Evolutionary conservation across 441 rosid genomes (phyloP), one percentile per base, ranked within the genome.

Genomic region (Manihot esculenta): DNA sequence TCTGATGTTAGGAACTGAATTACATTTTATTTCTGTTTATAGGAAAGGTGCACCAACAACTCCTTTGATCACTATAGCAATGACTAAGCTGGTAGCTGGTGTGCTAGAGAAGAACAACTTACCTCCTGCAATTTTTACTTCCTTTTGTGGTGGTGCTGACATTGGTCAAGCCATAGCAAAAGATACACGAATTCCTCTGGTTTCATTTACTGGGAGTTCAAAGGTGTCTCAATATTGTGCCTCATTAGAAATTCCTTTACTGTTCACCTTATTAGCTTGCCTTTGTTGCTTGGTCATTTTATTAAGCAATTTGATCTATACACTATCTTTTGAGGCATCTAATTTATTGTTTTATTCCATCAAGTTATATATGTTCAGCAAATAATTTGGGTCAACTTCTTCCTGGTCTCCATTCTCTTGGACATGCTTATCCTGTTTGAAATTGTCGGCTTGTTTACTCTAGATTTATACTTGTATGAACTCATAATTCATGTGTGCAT

Each of bases 21-120:
- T 2, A 5, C 30, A 59, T 58, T 48, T 58, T 51, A 48, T 63
- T 48, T 65, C 72, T 66, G 58, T 62, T 73, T 38, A 62, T 82
- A 95, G 98, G 99, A 95, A 93, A 80, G 99, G 97, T 77, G 97
- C 99, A 71, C 97, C 98, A 57, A 93, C 96, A 23, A 95, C 98
- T 70, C 97, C 98, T 54, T 81, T 95, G 84, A 76, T 95, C 61
- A 95, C 99, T 64, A 84, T 95, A 15, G 96, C 98, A 77, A 84
- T 87, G 85, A 89, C 98, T 56, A 95, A 85, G 81, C 74, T 95
- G 72, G 89, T 95, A 51, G 87, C 95, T 73, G 90, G 76, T 68
- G 98, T 95, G 66, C 70, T 95, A 35, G 96, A 93, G 89, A 95
- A 82, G 82, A 93, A 95, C 80, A 86, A 87, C 71, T 82, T 93